Evolutionary conservation across 73 alveolate genomes (phyloP), one percentile per base, ranked within the genome.

Genomic region (Effrenium voratum): DNA sequence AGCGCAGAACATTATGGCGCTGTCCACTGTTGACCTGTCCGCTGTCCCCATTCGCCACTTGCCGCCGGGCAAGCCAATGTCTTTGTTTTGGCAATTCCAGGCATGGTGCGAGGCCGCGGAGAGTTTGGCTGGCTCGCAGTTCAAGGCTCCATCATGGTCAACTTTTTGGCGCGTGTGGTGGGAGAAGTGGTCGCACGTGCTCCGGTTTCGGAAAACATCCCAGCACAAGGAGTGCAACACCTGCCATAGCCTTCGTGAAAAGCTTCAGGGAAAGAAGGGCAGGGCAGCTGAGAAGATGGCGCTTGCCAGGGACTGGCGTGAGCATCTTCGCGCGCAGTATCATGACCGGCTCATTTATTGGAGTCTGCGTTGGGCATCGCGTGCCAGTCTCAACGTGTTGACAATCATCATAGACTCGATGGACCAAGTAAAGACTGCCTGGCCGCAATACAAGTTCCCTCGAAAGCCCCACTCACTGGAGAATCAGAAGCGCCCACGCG

Each of bases 11-110:
- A 83, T 83, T 57, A 83, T 83, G 93, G 38, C 93, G 34, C 76
- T 83, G 93, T 83, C 77, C 77, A 19, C 93, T 49, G 93, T 83
- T n/a, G n/a, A n/a, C n/a, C n/a, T n/a, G n/a, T n/a, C n/a, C n/a
- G n/a, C n/a, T n/a, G n/a, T n/a, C n/a, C n/a, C n/a, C n/a, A n/a
- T n/a, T n/a, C n/a, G n/a, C n/a, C n/a, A n/a, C n/a, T 59, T 59
- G 73, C 73, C 73, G 36, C 73, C 73, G 22, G 73, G 73, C 34
- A 28, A n/a, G 15, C 73, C 73, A 0, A 16, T 59, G 34, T 19
- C 30, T 28, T n/a, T 59, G 34, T 59, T 59, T 59, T n/a, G 22
- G 73, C 73, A 59, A 12, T 59, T 59, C 73, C 22, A 59, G 30
- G 73, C 73, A 59, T 59, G 73, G 73, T 59, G 36, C 13, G 36